Evolutionary conservation across 2,329 filamentous ascomycete species (phyloP).

Genomic region (Epichloe gansuensis): DNA sequence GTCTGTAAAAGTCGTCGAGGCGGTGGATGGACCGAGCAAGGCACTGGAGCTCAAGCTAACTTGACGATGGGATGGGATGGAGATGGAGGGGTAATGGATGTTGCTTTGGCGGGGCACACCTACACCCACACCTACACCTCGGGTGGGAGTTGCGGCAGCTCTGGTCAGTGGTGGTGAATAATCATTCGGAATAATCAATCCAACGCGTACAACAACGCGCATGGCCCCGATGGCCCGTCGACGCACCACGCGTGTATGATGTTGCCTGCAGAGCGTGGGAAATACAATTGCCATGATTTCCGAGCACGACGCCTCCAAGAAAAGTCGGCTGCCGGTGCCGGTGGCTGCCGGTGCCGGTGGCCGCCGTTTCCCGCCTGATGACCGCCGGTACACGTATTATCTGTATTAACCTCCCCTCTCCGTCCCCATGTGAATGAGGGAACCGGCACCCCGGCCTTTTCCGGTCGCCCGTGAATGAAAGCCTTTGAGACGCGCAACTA

Average conservation of each 20-base stretch:
- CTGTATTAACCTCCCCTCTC: not conserved
- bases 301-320: not conserved
- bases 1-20: not conserved
- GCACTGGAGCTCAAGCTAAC: not conserved
- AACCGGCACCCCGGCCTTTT: slow-evolving; percentile 5
- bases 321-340: not conserved
- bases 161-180: not conserved
- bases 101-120: slow-evolving; percentile 3
- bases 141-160: not conserved
- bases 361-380: slow-evolving; percentile 6
- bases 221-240: too few relatives aligned
- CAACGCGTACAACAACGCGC: too few relatives aligned
- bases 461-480: not conserved
- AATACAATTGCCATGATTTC: too few relatives aligned
- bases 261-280: too few relatives aligned
- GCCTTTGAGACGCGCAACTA: too few relatives aligned
- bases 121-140: not conserved
- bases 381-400: not conserved
- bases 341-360: slow-evolving; percentile 4
- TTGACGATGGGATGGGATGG: not conserved
- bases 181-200: not conserved
- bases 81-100: slow-evolving; percentile 1
- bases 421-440: not conserved
- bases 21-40: not conserved
- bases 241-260: too few relatives aligned